Percentiles rank a stretch among this genome's conserved stretches.
Conservation (phyloP, 2,329 filamentous ascomycete species). For the Calonectria henricotiae region DNA sequence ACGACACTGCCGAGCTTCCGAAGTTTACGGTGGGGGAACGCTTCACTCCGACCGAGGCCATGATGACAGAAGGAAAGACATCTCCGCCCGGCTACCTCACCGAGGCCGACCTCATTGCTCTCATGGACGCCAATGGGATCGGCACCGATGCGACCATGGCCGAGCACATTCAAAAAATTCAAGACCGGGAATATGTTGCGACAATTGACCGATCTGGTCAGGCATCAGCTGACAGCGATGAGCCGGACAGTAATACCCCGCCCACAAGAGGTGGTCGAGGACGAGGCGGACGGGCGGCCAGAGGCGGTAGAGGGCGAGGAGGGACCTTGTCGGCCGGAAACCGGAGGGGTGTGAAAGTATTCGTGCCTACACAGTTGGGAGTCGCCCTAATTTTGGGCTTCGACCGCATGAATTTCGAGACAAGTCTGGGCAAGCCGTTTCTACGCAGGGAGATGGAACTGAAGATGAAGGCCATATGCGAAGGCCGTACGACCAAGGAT, state of each 20-base stretch:
- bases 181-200: slow-evolving; percentile 88
- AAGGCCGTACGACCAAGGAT: slow-evolving; percentile 82
- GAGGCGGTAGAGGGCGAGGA: slow-evolving; percentile 58
- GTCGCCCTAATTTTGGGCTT: slow-evolving; percentile 95
- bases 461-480: slow-evolving; percentile 97
- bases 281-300: slow-evolving; percentile 62
- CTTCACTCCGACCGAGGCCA: slow-evolving; percentile 91
- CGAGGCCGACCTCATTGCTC: slow-evolving; percentile 92
- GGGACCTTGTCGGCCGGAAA: slow-evolving; percentile 63
- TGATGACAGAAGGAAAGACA: slow-evolving; percentile 93
- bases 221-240: slow-evolving; percentile 59
- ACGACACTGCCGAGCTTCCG: slow-evolving; percentile 86
- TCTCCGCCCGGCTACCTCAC: slow-evolving; percentile 88
- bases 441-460: slow-evolving; percentile 98
- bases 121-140: slow-evolving; percentile 99
- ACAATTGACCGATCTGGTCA: slow-evolving; percentile 68
- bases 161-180: slow-evolving; percentile 97
- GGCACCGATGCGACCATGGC: slow-evolving; percentile 99
- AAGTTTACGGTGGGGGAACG: slow-evolving; percentile 84
- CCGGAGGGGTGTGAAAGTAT: slow-evolving; percentile 79
- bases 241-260: slow-evolving; percentile 58
- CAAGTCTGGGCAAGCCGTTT: slow-evolving; percentile 95
- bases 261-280: slow-evolving; percentile 65
- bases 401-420: slow-evolving; percentile 93
- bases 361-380: slow-evolving; percentile 93